These are phyloP conservation scores for Bondarzewia mesenterica DNA, from an alignment of 1,284 basidiomycete species.

Conservation along the genomic window DNA sequence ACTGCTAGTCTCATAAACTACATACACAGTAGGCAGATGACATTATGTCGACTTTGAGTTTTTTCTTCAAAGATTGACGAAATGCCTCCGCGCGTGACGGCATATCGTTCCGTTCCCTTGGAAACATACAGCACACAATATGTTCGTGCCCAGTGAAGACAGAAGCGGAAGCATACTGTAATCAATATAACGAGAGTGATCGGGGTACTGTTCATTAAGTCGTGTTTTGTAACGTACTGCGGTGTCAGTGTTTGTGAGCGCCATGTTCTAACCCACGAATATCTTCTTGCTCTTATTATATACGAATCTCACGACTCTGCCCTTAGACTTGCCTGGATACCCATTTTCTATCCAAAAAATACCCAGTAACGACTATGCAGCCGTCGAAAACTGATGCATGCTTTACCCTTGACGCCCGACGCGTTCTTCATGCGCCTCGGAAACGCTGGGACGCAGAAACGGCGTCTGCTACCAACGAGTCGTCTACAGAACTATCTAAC, in stretches of 20 bases:
- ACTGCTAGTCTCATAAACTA: too few species aligned
- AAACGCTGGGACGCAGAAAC: slow-evolving; percentile 5
- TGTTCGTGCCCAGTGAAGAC: too few species aligned
- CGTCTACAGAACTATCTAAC: background rate
- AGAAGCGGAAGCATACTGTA: too few species aligned
- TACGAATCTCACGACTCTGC: background rate
- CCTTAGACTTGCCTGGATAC: background rate
- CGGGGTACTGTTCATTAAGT: background rate
- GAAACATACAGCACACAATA: too few species aligned
- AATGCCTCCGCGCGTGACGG: background rate
- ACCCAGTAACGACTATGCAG: background rate
- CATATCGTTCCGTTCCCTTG: background rate
- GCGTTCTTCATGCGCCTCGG: background rate
- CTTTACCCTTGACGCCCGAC: too few species aligned
- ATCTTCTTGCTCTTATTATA: background rate
- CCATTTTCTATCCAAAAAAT: background rate
- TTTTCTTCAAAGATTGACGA: too few species aligned
- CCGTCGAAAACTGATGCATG: background rate
- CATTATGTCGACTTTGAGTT: too few species aligned
- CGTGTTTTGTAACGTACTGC: too few species aligned
- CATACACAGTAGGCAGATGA: too few species aligned
- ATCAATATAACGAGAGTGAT: too few species aligned
- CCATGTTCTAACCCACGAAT: background rate
- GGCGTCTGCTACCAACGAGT: slow-evolving; percentile 1
- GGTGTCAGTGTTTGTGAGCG: too few species aligned